Percentiles rank a stretch among this genome's conserved stretches.
Conservation (phyloP, 2,329 filamentous ascomycete species). For the Xylaria sp. region DNA sequence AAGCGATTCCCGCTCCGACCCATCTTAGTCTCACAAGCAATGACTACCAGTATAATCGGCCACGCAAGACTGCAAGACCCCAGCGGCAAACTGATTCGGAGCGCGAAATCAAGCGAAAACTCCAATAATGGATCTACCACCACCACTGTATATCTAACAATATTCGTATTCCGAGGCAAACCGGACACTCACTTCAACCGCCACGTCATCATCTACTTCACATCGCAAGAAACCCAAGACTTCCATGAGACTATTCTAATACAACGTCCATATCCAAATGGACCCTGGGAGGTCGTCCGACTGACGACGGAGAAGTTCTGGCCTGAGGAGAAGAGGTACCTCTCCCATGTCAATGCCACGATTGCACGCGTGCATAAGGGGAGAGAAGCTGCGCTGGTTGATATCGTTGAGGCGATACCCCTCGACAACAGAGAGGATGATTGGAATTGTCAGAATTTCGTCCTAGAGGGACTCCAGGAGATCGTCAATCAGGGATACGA, state of each 20-base stretch:
- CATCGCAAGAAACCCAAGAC: not conserved
- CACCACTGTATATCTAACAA: constrained; percentile 2
- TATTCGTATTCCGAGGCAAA: constrained; percentile 4
- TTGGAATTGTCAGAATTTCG: constrained; percentile 8
- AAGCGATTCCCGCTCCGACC: not conserved
- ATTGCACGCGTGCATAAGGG: not conserved
- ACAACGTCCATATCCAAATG: constrained; percentile 4
- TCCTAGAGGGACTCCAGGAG: constrained; percentile 2
- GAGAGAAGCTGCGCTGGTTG: not conserved
- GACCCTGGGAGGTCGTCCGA: constrained; percentile 3
- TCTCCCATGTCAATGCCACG: not conserved
- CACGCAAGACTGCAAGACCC: not conserved
- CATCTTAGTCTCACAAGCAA: not conserved
- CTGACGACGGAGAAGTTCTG: not conserved
- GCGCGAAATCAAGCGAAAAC: not conserved
- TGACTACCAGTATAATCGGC: not conserved
- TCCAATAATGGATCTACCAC: not conserved
- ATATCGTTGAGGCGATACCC: not conserved
- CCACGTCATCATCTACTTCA: constrained; percentile 12
- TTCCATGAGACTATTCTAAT: constrained; percentile 4
- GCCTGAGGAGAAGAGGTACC: constrained; percentile 8
- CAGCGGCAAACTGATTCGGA: not conserved
- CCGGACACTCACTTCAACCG: constrained; percentile 11
- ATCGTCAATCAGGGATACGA: not conserved
- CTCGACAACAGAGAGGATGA: not conserved